Conservation (phyloP, 192 early-diverging fungal genomes). For the Backusella westeae region DNA sequence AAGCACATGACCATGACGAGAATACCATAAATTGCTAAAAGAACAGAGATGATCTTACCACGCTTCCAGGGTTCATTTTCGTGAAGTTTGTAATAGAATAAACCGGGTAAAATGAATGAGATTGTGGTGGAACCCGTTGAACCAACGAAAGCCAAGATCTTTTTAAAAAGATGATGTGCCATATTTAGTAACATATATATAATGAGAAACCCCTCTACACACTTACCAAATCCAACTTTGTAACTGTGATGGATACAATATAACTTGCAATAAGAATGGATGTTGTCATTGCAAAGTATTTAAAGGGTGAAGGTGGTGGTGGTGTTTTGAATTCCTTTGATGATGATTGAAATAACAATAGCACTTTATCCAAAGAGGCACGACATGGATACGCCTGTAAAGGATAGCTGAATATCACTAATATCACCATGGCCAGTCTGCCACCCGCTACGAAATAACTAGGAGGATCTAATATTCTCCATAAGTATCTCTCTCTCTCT, state of each 20-base stretch:
- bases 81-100: slow-evolving; percentile 90
- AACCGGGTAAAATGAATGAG: slow-evolving; percentile 93
- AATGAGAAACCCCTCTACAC: too few relatives aligned
- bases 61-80: slow-evolving; percentile 56
- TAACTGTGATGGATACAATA: slow-evolving; percentile 70
- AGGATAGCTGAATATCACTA: slow-evolving; percentile 90
- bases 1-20: slow-evolving; percentile 81
- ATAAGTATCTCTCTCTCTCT: background rate
- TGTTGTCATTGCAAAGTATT: slow-evolving; percentile 64
- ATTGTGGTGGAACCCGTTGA: slow-evolving; percentile 96
- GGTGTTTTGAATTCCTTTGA: slow-evolving; percentile 15
- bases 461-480: slow-evolving; percentile 53
- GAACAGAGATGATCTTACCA: slow-evolving; percentile 64
- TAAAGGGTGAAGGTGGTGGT: slow-evolving; percentile 45
- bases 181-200: background rate
- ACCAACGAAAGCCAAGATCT: slow-evolving; percentile 89
- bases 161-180: background rate
- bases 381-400: slow-evolving; percentile 93
- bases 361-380: slow-evolving; percentile 85
- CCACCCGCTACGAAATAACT: slow-evolving; percentile 75
- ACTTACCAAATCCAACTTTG: slow-evolving; percentile 71
- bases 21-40: slow-evolving; percentile 64
- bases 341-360: slow-evolving; percentile 31
- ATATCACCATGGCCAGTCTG: slow-evolving; percentile 82
- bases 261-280: slow-evolving; percentile 70